A percentile compares a stretch with the other conserved stretches of the same genome.
phyloP scores from a whole-genome alignment of 257 asterid species.

The Ophiorrhiza pumila region DNA sequence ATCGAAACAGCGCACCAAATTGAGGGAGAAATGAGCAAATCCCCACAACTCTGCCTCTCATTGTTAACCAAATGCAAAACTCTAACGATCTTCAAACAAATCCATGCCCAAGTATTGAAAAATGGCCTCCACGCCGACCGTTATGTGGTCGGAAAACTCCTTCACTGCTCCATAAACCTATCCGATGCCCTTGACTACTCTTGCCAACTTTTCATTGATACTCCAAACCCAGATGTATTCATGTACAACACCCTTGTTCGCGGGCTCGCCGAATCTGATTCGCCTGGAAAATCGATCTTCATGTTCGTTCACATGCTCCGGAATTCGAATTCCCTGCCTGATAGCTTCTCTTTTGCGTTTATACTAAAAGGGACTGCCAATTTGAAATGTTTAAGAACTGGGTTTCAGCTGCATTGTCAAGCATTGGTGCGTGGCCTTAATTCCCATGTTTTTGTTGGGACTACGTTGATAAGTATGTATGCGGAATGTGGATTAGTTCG shows the following conservation, averaged over 20 bases:
- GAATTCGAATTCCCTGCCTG: constrained; percentile 34
- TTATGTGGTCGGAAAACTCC: constrained; percentile 60
- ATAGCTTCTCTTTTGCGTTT: constrained; percentile 77
- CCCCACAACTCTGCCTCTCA: constrained; percentile 37
- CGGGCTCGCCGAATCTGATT: constrained; percentile 61
- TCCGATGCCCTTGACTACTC: constrained; percentile 57
- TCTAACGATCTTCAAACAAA: constrained; percentile 48
- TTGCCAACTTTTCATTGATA: constrained; percentile 38
- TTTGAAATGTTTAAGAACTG: constrained; percentile 44
- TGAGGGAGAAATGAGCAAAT: constrained; percentile 34
- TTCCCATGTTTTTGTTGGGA: constrained; percentile 65
- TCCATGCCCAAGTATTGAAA: constrained; percentile 58
- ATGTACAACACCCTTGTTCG: constrained; percentile 87
- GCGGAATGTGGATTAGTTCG: constrained; percentile 60
- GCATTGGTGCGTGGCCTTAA: constrained; percentile 55
- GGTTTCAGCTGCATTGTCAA: constrained; percentile 77
- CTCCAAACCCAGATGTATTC: constrained; percentile 64
- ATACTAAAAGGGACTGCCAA: constrained; percentile 71
- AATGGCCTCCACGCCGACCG: constrained; percentile 58
- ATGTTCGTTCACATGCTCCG: constrained; percentile 48
- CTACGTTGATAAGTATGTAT: constrained; percentile 81
- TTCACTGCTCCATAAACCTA: constrained; percentile 57
- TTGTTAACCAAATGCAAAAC: constrained; percentile 52
- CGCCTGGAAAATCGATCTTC: constrained; percentile 45
- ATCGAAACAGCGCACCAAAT: not conserved